Evolutionary conservation across 1,284 basidiomycete genomes (phyloP), one percentile per base, ranked within the genome.

Genomic region (Cystobasidium slooffiae): DNA sequence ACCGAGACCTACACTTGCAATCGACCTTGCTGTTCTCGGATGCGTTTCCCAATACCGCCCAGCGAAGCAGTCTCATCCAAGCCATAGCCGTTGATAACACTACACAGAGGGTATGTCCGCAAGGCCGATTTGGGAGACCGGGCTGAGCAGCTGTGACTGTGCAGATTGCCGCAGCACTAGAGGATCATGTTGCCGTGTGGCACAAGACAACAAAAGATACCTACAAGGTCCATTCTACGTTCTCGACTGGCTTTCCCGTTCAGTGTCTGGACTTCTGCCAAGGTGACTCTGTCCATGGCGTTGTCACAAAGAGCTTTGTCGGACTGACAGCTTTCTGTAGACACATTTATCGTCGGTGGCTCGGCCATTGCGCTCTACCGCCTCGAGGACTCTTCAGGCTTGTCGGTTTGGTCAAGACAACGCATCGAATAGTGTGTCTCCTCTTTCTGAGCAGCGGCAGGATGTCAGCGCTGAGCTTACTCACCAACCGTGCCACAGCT

Each of bases 151-250:
- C 41, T 62, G 7, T 8, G 0, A 7, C 14, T 16, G 0, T 1
- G 24, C 67, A 79, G 78, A 75, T 79, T 39, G 77, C 77, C 4
- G 77, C 78, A 4, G 64, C 70, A 6, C 78, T 76, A 6, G 37
- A 65, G 6, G 65, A 75, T 1, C 39, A 74, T 1, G 65, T 79
- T n/a, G 78, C 75, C 0, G 62, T 78, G 3, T 79, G 78, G 78
- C 44, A 66, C 12, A 63, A 63, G 61, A 43, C 72, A 4, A 51
- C n/a, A 10, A 46, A 67, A 12, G 37, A 55, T 7, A 83, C 84
- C 7, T 92, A 90, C 90, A 86, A 88, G 53, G 86, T 93, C 4
- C 92, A 93, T 81, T 93, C 92, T 2, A 89, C 90, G 20, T 85
- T 93, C 10, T 80, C 85, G 0, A 85, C 87, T 59, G 83, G 82